Base-by-base conservation (phyloP, 2,329 filamentous ascomycete genomes). In the Fusarium abutilonis region DNA sequence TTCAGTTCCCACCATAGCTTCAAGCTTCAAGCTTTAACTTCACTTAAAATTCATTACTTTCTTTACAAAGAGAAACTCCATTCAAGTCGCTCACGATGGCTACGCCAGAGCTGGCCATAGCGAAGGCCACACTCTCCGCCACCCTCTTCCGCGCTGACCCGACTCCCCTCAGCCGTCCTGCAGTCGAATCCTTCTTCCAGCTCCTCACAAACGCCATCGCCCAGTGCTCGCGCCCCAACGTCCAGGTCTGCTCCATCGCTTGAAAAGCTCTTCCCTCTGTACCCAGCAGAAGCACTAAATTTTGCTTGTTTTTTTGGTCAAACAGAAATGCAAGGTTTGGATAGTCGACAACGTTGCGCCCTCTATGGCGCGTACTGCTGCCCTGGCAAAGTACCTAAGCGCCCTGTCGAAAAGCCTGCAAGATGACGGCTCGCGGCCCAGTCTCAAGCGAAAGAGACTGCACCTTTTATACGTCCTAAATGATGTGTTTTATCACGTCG, bases 261-360 rank as follows among this genome's bases (percentile, higher is more conserved):
- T 64, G 60, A 64, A 61, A 68, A 64, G 63, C 64, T 64, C 40
- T 60, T 70, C 65, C 67, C 65, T 61, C 58, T 50, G 61, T 58
- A 60, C 43, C 56, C 54, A 58, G 48, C 65, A 71, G 66, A 70
- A 60, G 58, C 64, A 68, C 69, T 71, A 70, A 70, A 70, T 56
- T 68, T 67, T 70, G 44, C 40, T 52, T 47, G 60, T 49, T 59
- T 66, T 58, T 66, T 61, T 60, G 63, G 56, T 75, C 67, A 68
- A 56, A 78, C 86, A 96, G 93, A 90, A 86, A 82, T 93, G 91
- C 84, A 96, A 93, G 84, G 82, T 85, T 78, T 96, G 92, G 92
- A 89, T 94, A 71, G 78, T 93, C 73, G 83, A 84, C 69, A 86
- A 92, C 79, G 81, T 94, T 73, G 82, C 86, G 69, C 83, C 83